Base-by-base conservation (phyloP, 352 stramenopile genomes). In the Pythium coloratum region DNA sequence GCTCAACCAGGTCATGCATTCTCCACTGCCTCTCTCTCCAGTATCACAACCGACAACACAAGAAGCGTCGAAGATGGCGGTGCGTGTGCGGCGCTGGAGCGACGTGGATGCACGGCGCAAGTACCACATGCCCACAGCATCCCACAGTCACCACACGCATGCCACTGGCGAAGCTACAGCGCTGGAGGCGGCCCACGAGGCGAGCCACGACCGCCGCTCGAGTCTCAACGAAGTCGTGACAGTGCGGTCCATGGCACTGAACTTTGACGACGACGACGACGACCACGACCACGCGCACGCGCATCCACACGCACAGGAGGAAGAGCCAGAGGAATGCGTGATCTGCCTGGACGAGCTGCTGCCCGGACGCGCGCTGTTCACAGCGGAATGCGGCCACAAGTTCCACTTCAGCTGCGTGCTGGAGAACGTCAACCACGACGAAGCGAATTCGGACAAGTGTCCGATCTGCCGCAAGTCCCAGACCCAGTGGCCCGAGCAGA, bases 351-450 rank as follows among this genome's bases (percentile, higher is more conserved):
- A 95, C 72, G 86, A 91, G 64, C 69, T 95, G 36, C 53, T 67
- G 47, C 49, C 86, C 28, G 87, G 87, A 0, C 76, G 77, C 53
- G 86, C 87, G 60, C 63, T 95, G 58, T 95, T 95, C 70, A 91
- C 82, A 54, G 87, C 85, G 71, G 85, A 95, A 75, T 95, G 87
- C 62, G 87, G 82, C 65, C 87, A 95, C 76, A 81, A 85, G 55
- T 95, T 91, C 70, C 87, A 95, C 70, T 95, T 95, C 66, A 88
- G 76, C 36, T 95, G 87, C 64, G 64, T 95, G 58, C 66, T 95
- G 34, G 87, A 95, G 79, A 95, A 95, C 69, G 84, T 95, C 34
- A 95, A 95, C 73, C 85, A 95, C 73, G 87, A 95, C 75, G 87
- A 95, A 69, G 87, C 85, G 32, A 95, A 95, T 67, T 82, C 83